Base-by-base conservation (phyloP, 768 basidiomycete genomes). In the Rubroboletus satanas region DNA sequence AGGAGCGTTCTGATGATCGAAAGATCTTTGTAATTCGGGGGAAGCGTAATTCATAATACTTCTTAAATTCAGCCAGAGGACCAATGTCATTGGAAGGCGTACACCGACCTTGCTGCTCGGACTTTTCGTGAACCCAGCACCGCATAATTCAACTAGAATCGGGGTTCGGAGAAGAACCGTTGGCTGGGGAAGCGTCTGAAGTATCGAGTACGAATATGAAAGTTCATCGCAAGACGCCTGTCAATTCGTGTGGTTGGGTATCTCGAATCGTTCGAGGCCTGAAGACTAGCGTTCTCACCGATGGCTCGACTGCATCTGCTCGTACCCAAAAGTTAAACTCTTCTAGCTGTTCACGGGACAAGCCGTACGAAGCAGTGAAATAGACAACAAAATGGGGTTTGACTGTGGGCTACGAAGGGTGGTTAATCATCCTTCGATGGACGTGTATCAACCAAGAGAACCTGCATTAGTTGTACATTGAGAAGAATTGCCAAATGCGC, bases 41-140 rank as follows among this genome's bases (percentile, higher is more conserved):
- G 67, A 88, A 95, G 21, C 93, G 85, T 5, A 93, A 75, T 59
- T 90, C 90, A 65, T 94, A 94, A 63, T 85, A 77, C 90, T 93
- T 56, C 14, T 53, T 21, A 2, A 32, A 57, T 51, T 51, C 28
- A 31, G 43, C 35, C 50, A 41, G 46, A 26, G 35, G 11, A 10
- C 46, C 36, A 29, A 36, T 12, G 8, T 9, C 15, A 15, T n/a
- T 10, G 7, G 6, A 33, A 50, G 32, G 39, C 1, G 7, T 35
- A 31, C 9, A 66, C 78, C 49, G 51, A 90, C 89, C 63, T 79
- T 73, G 64, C 81, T 80, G 26, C 72, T 60, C 0, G 75, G 73
- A n/a, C 83, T 71, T 65, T 88, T 90, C 31, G 86, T 87, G 63
- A 93, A 95, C 2, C 92, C 88, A 5, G 88, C 93, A 12, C 93